Percentiles rank a stretch among this genome's conserved stretches.
These are phyloP conservation scores for Nepenthes mirabilis DNA, from an alignment of 148 eudicot genomes.

Conservation along the genomic window DNA sequence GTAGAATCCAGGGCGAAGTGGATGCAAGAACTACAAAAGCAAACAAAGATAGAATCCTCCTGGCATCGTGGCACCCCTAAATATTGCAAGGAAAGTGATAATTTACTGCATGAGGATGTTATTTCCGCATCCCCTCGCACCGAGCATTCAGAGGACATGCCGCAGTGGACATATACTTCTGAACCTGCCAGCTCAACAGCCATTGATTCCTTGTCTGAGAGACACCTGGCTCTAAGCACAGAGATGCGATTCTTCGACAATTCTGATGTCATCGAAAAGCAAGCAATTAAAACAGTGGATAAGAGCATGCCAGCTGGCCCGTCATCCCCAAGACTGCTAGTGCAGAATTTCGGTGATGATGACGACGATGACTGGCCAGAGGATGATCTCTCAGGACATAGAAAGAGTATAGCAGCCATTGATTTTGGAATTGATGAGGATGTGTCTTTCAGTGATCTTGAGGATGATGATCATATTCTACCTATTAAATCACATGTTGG, in stretches of 20 bases:
- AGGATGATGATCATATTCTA: conserved; percentile 67
- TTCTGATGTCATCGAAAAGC: conserved; percentile 38
- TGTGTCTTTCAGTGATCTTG: conserved; percentile 88
- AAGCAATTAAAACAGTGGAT: conserved; percentile 12
- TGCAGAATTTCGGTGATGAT: conserved; percentile 33
- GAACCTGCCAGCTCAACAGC: conserved; percentile 26
- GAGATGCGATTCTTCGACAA: conserved; percentile 44
- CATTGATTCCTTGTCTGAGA: conserved; percentile 36
- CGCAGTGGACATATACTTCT: conserved; percentile 23
- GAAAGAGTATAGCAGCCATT: conserved; percentile 22
- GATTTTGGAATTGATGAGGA: conserved; percentile 51
- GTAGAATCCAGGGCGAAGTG: conserved; percentile 67
- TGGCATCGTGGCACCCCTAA: conserved; percentile 18
- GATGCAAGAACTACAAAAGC: conserved; percentile 81
- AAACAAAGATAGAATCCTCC: conserved; percentile 39
- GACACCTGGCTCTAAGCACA: conserved; percentile 19
- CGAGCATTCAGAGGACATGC: conserved; percentile 19
- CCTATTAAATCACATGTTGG: conserved; percentile 35
- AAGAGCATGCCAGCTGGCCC: conserved; percentile 18
- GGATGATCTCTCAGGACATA: conserved; percentile 42
- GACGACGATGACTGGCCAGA: conserved; percentile 87
- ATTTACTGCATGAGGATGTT: conserved; percentile 29
- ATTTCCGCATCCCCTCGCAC: conserved; percentile 18
- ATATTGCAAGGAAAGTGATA: conserved; percentile 21
- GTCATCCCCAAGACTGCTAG: conserved; percentile 13